phyloP scores from a whole-genome alignment of 805 yeast species.

The Pichia manshurica region DNA sequence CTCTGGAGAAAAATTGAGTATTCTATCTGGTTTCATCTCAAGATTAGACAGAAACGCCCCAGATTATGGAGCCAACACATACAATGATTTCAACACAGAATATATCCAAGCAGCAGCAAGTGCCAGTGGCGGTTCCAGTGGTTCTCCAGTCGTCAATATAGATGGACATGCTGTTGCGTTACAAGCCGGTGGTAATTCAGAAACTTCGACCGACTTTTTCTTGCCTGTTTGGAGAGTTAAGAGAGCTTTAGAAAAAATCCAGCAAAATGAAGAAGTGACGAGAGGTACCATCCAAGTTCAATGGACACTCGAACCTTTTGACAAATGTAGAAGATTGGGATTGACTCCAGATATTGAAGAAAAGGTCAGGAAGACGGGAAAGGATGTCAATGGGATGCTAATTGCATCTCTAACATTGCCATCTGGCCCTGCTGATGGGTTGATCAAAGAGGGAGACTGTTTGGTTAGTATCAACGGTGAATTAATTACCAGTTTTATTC shows the following conservation, averaged over 20 bases:
- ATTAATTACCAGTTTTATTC: slow-evolving; percentile 61
- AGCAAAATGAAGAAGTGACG: slow-evolving; percentile 50
- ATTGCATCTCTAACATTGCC: slow-evolving; percentile 81
- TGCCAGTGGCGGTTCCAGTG: slow-evolving; percentile 94
- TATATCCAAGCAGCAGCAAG: slow-evolving; percentile 95
- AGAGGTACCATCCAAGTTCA: slow-evolving; percentile 92
- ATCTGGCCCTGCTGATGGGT: slow-evolving; percentile 74
- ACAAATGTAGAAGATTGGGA: slow-evolving; percentile 85
- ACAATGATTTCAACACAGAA: slow-evolving; percentile 90
- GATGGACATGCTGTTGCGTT: slow-evolving; percentile 85
- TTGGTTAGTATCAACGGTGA: slow-evolving; percentile 66
- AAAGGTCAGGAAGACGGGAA: slow-evolving; percentile 50
- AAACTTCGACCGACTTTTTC: slow-evolving; percentile 90
- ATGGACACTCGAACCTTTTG: slow-evolving; percentile 82
- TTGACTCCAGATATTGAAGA: slow-evolving; percentile 69
- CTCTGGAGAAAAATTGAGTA: slow-evolving; percentile 90
- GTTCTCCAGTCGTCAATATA: slow-evolving; percentile 91
- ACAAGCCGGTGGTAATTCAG: slow-evolving; percentile 91
- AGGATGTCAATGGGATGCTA: slow-evolving; percentile 69
- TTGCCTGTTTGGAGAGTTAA: slow-evolving; percentile 78
- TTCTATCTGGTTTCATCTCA: slow-evolving; percentile 78
- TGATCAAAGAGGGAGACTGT: slow-evolving; percentile 80
- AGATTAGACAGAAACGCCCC: slow-evolving; percentile 93
- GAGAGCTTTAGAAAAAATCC: slow-evolving; percentile 75
- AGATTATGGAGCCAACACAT: slow-evolving; percentile 80